Conservation (phyloP, 148 eudicot genomes). For the Drosera capensis region DNA sequence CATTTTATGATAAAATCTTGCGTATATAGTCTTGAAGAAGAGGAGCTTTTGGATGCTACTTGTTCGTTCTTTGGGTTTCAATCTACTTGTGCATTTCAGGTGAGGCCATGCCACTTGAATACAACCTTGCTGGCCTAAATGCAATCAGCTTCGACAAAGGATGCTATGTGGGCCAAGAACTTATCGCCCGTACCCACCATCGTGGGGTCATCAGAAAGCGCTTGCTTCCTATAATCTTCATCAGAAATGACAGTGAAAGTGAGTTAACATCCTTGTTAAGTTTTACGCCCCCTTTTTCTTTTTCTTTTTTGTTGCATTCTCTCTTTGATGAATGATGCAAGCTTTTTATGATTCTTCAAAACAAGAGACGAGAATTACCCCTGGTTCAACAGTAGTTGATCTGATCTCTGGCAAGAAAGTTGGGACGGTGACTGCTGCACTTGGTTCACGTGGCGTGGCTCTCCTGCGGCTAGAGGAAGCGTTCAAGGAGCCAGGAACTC, state of each 20-base stretch:
- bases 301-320: background rate
- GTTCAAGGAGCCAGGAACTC: conserved; percentile 26
- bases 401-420: conserved; percentile 45
- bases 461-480: conserved; percentile 66
- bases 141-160: conserved; percentile 95
- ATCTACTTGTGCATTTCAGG: conserved; percentile 23
- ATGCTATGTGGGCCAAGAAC: conserved; percentile 95
- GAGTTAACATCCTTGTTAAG: conserved; percentile 14
- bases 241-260: conserved; percentile 40
- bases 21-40: too few relatives aligned
- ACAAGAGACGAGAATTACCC: conserved; percentile 54
- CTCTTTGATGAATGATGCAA: background rate
- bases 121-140: conserved; percentile 78
- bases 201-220: conserved; percentile 92
- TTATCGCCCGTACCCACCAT: conserved; percentile 90
- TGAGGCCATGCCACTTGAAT: conserved; percentile 95
- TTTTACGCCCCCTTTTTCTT: conserved; percentile 7
- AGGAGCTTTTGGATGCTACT: too few relatives aligned
- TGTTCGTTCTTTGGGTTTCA: background rate
- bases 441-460: conserved; percentile 78
- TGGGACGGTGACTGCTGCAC: conserved; percentile 64
- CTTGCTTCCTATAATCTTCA: conserved; percentile 64
- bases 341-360: conserved; percentile 20
- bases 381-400: conserved; percentile 41
- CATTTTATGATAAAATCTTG: too few relatives aligned